Evolutionary conservation across 2,329 filamentous ascomycete genomes (phyloP), one percentile per base, ranked within the genome.

Genomic region (Plenodomus lindquistii): DNA sequence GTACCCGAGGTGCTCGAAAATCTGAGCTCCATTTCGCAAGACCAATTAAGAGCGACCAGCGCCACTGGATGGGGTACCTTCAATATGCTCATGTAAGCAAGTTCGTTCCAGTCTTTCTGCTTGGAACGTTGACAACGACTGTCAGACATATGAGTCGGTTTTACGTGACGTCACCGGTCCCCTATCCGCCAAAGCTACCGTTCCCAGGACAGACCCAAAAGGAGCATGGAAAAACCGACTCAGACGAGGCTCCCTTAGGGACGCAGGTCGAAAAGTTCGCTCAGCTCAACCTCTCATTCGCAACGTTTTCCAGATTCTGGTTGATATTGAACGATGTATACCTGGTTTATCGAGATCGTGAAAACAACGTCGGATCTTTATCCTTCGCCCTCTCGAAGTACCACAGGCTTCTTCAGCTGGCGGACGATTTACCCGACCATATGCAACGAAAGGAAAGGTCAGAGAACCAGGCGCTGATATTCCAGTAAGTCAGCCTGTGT

Each of bases 301-400:
- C 48, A 15, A 29, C 42, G 15, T 52, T 52, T 21, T 52, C 44
- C 40, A 49, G 45, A 29, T 17, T 55, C 19, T 55, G 48, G 48
- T 21, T 20, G 4, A 47, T 50, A n/a, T 29, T 45, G 13, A 55
- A 55, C 31, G 39, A 55, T n/a, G 31, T 55, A 1, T 45, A 44
- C 2, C 31, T 52, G 18, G 44, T 55, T 39, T 55, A 55, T 21
- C 42, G 48, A 27, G 48, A 49, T 40, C 37, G 19, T 19, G 38
- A 46, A 21, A 37, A 43, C 18, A 44, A 40, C 6, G 48, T 42
- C 8, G 47, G 36, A 35, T 49, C 48, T 11, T 35, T 55, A 18
- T 45, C 48, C 27, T 55, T 55, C 36, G 48, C 52, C 20, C 41
- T 55, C 18, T 50, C 40, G 8, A 55, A 55, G 18, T 55, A 52